Conservation (phyloP, 2,329 filamentous ascomycete species). For the Zalaria obscura region DNA sequence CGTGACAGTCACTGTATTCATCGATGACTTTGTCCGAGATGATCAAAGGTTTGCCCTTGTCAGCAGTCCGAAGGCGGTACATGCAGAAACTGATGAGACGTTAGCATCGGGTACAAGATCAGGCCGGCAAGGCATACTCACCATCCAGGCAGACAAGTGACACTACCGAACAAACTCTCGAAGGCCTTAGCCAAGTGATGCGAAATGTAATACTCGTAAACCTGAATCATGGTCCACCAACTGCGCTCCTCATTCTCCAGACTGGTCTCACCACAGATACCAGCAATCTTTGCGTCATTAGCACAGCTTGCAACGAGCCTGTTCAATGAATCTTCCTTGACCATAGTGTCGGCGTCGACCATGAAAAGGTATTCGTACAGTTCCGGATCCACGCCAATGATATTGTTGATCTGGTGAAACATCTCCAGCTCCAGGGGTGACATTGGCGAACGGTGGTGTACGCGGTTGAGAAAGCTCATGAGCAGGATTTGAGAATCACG, state of each 20-base stretch:
- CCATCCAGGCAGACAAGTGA: constrained; percentile 98
- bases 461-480: constrained; percentile 95
- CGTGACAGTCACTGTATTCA: constrained; percentile 77
- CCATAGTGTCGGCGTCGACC: constrained; percentile 95
- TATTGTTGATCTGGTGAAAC: constrained; percentile 98
- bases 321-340: constrained; percentile 83
- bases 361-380: constrained; percentile 95
- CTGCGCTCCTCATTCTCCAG: constrained; percentile 88
- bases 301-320: constrained; percentile 83
- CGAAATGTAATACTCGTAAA: constrained; percentile 99
- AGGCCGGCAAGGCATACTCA: constrained; percentile 36
- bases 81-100: constrained; percentile 69
- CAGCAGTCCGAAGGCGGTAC: constrained; percentile 89
- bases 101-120: constrained; percentile 1
- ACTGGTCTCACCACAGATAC: constrained; percentile 94
- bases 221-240: constrained; percentile 99
- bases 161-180: constrained; percentile 91
- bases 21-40: constrained; percentile 77
- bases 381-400: constrained; percentile 94
- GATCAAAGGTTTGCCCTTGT: constrained; percentile 87
- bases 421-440: constrained; percentile 92
- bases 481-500: constrained; percentile 93
- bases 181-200: constrained; percentile 96
- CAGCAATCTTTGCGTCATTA: constrained; percentile 89
- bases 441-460: constrained; percentile 90